Percentiles rank a stretch among this genome's conserved stretches.
phyloP scores from a whole-genome alignment of 164 flowering plant species.

The Echeveria elegans region DNA sequence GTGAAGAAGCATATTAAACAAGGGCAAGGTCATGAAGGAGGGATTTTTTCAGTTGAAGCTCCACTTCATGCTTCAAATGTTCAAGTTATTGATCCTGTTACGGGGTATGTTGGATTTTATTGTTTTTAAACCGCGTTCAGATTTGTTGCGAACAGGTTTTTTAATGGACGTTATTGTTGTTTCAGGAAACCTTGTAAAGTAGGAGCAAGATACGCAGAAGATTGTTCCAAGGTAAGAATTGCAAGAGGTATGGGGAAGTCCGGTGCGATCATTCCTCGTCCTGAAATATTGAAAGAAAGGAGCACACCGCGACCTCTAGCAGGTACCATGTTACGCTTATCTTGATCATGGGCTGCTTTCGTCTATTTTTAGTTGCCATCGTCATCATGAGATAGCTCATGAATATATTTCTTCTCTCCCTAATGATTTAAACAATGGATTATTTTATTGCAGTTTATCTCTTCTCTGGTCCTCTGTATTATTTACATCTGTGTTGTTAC shows the following conservation, averaged over 20 bases:
- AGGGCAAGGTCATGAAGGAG: conserved; percentile 96
- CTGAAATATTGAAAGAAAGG: conserved; percentile 66
- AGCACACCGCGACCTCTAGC: conserved; percentile 57
- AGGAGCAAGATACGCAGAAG: conserved; percentile 68
- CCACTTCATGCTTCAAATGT: conserved; percentile 96
- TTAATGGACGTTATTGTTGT: no score
- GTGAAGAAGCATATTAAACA: conserved; percentile 89
- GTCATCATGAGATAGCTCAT: no score
- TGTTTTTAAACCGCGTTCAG: neutral
- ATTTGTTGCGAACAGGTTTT: neutral
- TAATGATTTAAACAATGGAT: neutral
- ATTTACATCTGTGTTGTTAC: neutral
- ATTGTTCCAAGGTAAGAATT: conserved; percentile 83
- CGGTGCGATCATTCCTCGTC: conserved; percentile 85
- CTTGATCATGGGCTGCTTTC: neutral
- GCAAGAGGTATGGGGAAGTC: conserved; percentile 79
- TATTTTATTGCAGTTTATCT: neutral
- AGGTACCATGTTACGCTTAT: conserved; percentile 31
- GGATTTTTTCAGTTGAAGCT: conserved; percentile 92
- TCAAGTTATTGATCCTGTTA: conserved; percentile 75
- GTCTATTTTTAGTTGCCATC: neutral
- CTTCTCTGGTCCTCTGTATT: neutral
- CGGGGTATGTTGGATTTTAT: conserved; percentile 40
- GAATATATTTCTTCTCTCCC: neutral
- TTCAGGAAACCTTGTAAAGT: conserved; percentile 79